These are phyloP conservation scores for Silene conica DNA, from an alignment of 148 eudicot species.

Conservation along the genomic window DNA sequence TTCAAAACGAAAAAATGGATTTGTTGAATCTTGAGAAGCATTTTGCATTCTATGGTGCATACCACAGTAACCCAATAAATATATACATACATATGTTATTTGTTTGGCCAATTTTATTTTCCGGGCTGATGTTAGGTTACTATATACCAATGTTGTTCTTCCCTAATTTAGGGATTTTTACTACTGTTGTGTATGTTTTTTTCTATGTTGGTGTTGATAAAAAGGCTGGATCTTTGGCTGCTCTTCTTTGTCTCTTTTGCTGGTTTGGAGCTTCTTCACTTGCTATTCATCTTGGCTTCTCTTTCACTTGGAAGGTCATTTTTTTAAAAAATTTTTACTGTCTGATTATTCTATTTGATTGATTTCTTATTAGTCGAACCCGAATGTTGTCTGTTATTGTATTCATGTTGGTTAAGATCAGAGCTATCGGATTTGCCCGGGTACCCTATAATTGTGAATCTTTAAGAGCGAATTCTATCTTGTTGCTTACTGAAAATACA, in stretches of 20 bases:
- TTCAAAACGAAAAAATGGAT: slow-evolving; percentile 39
- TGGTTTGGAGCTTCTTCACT: slow-evolving; percentile 46
- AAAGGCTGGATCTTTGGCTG: slow-evolving; percentile 59
- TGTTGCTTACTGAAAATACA: too few relatives aligned
- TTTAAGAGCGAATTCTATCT: too few relatives aligned
- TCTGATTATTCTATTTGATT: too few relatives aligned
- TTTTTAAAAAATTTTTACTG: too few relatives aligned
- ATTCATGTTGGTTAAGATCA: too few relatives aligned
- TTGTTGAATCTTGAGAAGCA: slow-evolving; percentile 72
- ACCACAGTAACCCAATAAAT: slow-evolving; percentile 72
- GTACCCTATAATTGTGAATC: too few relatives aligned
- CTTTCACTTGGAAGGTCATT: slow-evolving; percentile 62
- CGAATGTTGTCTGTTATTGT: too few relatives aligned
- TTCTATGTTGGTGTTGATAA: slow-evolving; percentile 49
- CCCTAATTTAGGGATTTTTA: slow-evolving; percentile 33
- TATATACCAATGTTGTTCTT: slow-evolving; percentile 45
- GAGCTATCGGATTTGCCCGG: too few relatives aligned
- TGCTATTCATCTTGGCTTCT: slow-evolving; percentile 37
- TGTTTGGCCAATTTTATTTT: slow-evolving; percentile 80
- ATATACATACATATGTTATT: slow-evolving; percentile 67
- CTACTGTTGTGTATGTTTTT: slow-evolving; percentile 32
- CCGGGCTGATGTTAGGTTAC: slow-evolving; percentile 40
- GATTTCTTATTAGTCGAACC: too few relatives aligned
- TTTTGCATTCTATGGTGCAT: slow-evolving; percentile 79
- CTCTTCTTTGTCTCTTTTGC: slow-evolving; percentile 46